These are phyloP conservation scores for Tephrocybe rancida DNA, from an alignment of 768 basidiomycete species.

Conservation along the genomic window DNA sequence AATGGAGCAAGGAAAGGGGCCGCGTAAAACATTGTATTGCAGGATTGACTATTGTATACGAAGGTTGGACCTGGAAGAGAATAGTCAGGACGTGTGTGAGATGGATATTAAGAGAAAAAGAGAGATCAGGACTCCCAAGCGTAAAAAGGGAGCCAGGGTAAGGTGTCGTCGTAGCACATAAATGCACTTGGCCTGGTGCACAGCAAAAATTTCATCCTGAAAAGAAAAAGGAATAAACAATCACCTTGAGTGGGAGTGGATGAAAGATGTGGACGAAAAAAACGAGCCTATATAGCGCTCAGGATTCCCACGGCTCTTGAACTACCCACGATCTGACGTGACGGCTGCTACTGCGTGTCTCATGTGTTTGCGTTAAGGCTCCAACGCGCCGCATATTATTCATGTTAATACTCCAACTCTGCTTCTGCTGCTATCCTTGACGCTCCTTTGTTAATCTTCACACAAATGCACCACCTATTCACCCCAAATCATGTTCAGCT, in stretches of 20 bases:
- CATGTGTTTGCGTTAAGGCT: neutral
- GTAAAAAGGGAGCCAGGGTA: conserved; percentile 51
- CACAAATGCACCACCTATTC: conserved; percentile 69
- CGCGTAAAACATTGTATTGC: neutral
- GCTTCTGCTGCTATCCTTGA: conserved; percentile 9
- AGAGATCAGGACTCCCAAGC: conserved; percentile 51
- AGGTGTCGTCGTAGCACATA: conserved; percentile 44
- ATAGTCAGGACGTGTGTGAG: neutral
- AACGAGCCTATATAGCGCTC: neutral
- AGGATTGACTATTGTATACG: neutral
- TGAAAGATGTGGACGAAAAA: conserved; percentile 3
- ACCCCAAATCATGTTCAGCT: conserved; percentile 84
- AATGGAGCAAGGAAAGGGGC: neutral
- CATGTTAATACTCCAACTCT: conserved; percentile 9
- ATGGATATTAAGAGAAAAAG: neutral
- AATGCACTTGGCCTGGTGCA: conserved; percentile 60
- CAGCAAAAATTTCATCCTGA: conserved; percentile 53
- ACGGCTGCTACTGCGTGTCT: conserved; percentile 3
- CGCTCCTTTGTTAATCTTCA: conserved; percentile 16
- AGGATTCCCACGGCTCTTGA: conserved; percentile 10
- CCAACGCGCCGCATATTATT: conserved; percentile 5
- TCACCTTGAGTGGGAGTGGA: conserved; percentile 13
- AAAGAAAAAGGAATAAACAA: conserved; percentile 17
- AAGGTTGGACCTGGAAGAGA: neutral
- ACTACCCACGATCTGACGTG: conserved; percentile 16